phyloP scores from a whole-genome alignment of 129 eudicot genomes.

The Lactuca sativa region DNA sequence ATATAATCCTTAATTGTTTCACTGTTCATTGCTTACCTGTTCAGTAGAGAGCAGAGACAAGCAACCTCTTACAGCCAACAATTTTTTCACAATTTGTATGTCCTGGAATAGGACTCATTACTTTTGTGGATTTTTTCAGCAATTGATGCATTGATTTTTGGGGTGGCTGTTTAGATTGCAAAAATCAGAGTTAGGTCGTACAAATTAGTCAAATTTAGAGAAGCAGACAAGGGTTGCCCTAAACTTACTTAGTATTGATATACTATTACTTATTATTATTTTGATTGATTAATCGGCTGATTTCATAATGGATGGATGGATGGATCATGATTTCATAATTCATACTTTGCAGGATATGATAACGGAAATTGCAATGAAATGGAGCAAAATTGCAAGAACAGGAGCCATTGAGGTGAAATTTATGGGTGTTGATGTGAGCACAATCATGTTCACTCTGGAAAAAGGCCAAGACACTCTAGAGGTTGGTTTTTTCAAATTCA shows the following conservation, averaged over 20 bases:
- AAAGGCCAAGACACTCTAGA: conserved; percentile 83
- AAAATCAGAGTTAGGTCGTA: not conserved
- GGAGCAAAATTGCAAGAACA: conserved; percentile 79
- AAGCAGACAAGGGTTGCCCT: conserved; percentile 1
- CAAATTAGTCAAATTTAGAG: not conserved
- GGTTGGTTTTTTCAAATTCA: conserved; percentile 46
- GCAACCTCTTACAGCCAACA: not conserved
- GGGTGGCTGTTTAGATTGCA: not conserved
- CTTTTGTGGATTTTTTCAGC: not conserved
- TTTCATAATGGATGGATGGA: too few species aligned
- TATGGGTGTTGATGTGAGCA: conserved; percentile 76
- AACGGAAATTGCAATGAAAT: conserved; percentile 65
- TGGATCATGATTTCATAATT: not conserved
- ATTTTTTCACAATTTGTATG: too few species aligned
- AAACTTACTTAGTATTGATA: not conserved
- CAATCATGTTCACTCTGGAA: conserved; percentile 87
- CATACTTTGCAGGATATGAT: conserved; percentile 59
- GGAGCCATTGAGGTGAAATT: conserved; percentile 76
- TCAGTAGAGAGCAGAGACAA: not conserved
- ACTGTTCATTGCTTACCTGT: conserved; percentile 11
- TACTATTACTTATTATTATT: too few species aligned
- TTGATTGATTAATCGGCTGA: too few species aligned
- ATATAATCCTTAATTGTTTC: not conserved
- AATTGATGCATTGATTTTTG: not conserved
- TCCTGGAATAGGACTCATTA: not conserved